These are phyloP conservation scores for Coccomyxa sp. DNA, from an alignment of 139 green algal genomes.

Conservation along the genomic window DNA sequence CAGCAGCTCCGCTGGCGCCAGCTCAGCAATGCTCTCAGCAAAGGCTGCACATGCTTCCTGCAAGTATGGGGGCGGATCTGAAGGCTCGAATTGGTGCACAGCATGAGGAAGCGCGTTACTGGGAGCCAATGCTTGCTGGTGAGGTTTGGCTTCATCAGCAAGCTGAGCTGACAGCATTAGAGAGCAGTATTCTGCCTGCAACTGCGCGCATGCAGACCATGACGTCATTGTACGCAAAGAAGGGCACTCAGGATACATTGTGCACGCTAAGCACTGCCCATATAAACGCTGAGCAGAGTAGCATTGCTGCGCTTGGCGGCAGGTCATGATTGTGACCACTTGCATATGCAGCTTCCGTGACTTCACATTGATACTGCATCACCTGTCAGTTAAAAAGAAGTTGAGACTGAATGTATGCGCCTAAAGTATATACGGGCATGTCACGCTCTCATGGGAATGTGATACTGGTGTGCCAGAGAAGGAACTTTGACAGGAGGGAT, in stretches of 20 bases:
- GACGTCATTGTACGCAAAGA: neutral
- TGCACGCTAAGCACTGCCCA: too few relatives aligned
- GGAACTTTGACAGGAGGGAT: neutral
- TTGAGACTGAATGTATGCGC: neutral
- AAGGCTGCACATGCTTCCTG: slow-evolving; percentile 26
- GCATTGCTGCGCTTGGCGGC: too few relatives aligned
- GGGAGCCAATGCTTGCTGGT: neutral
- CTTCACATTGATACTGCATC: neutral
- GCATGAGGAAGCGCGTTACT: too few relatives aligned
- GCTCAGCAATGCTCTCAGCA: slow-evolving; percentile 12
- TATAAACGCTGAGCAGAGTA: too few relatives aligned
- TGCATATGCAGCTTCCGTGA: neutral
- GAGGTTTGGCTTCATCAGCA: neutral
- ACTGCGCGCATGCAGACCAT: neutral
- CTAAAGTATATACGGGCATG: too few relatives aligned
- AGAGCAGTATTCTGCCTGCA: neutral
- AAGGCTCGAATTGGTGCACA: neutral
- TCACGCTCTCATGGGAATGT: too few relatives aligned
- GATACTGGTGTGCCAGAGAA: neutral
- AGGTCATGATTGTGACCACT: too few relatives aligned
- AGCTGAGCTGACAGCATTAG: neutral
- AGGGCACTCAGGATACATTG: too few relatives aligned
- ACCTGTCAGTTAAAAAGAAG: neutral
- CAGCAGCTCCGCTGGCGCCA: slow-evolving; percentile 23
- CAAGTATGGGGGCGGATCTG: neutral